Evolutionary conservation across 1,284 basidiomycete species (phyloP).

Genomic region (Austroboletus olivaceoglutinosus): DNA sequence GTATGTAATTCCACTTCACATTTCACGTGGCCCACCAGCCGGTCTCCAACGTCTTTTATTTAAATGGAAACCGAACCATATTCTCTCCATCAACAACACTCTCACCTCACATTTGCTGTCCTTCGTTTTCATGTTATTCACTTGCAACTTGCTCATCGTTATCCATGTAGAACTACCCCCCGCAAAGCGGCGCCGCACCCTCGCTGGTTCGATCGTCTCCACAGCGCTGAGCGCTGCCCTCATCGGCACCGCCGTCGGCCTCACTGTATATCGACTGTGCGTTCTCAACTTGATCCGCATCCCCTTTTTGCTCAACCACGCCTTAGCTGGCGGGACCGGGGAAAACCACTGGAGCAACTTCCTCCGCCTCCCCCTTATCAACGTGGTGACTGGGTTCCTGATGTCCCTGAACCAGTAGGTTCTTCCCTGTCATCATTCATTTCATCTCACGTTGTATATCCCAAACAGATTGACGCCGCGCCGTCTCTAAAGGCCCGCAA

Average conservation of each 20-base stretch:
- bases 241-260: slow-evolving; percentile 77
- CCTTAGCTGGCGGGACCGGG: slow-evolving; percentile 62
- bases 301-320: slow-evolving; percentile 5
- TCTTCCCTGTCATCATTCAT: not conserved
- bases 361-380: slow-evolving; percentile 64
- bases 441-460: slow-evolving; percentile 10
- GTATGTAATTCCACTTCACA: slow-evolving; percentile 27
- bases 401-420: slow-evolving; percentile 23
- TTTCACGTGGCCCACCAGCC: slow-evolving; percentile 22
- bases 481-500: slow-evolving; percentile 29
- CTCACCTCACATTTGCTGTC: slow-evolving; percentile 20
- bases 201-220: slow-evolving; percentile 75
- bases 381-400: slow-evolving; percentile 53
- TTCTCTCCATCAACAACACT: slow-evolving; percentile 12
- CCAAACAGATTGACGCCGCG: slow-evolving; percentile 21
- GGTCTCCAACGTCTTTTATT: slow-evolving; percentile 8
- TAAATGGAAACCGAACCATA: slow-evolving; percentile 9
- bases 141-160: slow-evolving; percentile 31
- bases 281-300: slow-evolving; percentile 28
- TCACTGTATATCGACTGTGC: slow-evolving; percentile 80
- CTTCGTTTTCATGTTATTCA: slow-evolving; percentile 32
- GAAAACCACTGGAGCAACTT: slow-evolving; percentile 46
- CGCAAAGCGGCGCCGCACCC: slow-evolving; percentile 59
- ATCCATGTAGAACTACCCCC: slow-evolving; percentile 54
- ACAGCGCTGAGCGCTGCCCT: slow-evolving; percentile 77